Evolutionary conservation across 805 yeast species (phyloP).

Genomic region (Candida michaelii): DNA sequence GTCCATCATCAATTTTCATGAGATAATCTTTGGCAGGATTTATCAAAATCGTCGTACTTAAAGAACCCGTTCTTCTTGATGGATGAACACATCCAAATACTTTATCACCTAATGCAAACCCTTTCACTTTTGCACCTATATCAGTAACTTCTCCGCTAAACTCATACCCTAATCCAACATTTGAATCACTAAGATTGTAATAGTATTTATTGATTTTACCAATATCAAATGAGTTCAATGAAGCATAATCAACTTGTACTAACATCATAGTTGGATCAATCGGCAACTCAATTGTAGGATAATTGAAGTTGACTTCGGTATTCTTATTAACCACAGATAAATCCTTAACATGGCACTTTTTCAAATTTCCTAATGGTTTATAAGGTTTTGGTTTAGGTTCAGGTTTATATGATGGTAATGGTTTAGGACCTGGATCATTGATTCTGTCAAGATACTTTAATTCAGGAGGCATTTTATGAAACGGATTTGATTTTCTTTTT

Average conservation of each 20-base stretch:
- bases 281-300: conserved; percentile 50
- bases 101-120: conserved; percentile 54
- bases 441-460: conserved; percentile 31
- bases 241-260: conserved; percentile 58
- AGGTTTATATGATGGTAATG: conserved; percentile 8
- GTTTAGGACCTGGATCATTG: conserved; percentile 15
- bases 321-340: conserved; percentile 42
- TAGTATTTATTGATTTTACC: conserved; percentile 57
- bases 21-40: conserved; percentile 50
- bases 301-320: conserved; percentile 53
- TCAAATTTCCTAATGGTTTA: conserved; percentile 44
- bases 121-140: conserved; percentile 45
- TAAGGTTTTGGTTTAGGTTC: not conserved
- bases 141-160: conserved; percentile 59
- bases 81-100: conserved; percentile 66
- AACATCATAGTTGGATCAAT: conserved; percentile 48
- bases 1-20: conserved; percentile 26
- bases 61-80: conserved; percentile 51
- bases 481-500: conserved; percentile 28
- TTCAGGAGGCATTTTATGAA: conserved; percentile 43
- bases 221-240: conserved; percentile 66
- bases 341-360: conserved; percentile 51
- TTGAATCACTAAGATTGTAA: conserved; percentile 51
- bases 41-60: conserved; percentile 56
- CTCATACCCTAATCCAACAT: conserved; percentile 68